A percentile compares a stretch with the other conserved stretches of the same genome.
Evolutionary conservation across 2,329 filamentous ascomycete genomes (phyloP).

Genomic region (Ascochyta koolunga): DNA sequence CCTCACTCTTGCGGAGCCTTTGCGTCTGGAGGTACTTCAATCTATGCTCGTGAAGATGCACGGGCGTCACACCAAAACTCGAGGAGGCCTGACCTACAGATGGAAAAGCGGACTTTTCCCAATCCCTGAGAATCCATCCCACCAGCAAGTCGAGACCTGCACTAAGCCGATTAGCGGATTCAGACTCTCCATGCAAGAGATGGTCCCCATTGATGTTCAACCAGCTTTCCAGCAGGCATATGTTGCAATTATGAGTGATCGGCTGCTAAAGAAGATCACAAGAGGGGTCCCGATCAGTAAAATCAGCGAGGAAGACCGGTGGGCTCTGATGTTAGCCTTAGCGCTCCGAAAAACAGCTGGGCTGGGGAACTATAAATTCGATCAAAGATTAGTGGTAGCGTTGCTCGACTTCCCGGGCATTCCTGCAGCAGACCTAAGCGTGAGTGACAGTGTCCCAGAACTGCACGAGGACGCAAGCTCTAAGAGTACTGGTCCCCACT

Average conservation of each 20-base stretch:
- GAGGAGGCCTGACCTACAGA: slow-evolving; percentile 17
- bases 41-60: slow-evolving; percentile 31
- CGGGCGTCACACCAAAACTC: slow-evolving; percentile 17
- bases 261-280: slow-evolving; percentile 30
- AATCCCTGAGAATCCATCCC: slow-evolving; percentile 29
- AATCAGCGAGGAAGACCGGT: slow-evolving; percentile 27
- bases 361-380: slow-evolving; percentile 33
- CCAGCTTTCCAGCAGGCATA: slow-evolving; percentile 32
- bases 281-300: slow-evolving; percentile 16
- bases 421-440: not conserved
- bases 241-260: slow-evolving; percentile 32
- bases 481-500: not conserved
- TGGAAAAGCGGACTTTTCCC: slow-evolving; percentile 38
- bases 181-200: slow-evolving; percentile 21
- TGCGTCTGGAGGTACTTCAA: slow-evolving; percentile 34
- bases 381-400: slow-evolving; percentile 34
- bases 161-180: slow-evolving; percentile 28
- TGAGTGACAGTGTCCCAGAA: not conserved
- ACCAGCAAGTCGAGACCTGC: slow-evolving; percentile 33
- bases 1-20: slow-evolving; percentile 34
- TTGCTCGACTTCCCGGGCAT: slow-evolving; percentile 22
- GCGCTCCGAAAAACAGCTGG: slow-evolving; percentile 24
- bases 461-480: not conserved
- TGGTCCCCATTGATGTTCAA: slow-evolving; percentile 34
- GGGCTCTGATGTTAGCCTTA: slow-evolving; percentile 30